Conservation (phyloP, 208 protist species). For the Trypanosoma scelopori region DNA sequence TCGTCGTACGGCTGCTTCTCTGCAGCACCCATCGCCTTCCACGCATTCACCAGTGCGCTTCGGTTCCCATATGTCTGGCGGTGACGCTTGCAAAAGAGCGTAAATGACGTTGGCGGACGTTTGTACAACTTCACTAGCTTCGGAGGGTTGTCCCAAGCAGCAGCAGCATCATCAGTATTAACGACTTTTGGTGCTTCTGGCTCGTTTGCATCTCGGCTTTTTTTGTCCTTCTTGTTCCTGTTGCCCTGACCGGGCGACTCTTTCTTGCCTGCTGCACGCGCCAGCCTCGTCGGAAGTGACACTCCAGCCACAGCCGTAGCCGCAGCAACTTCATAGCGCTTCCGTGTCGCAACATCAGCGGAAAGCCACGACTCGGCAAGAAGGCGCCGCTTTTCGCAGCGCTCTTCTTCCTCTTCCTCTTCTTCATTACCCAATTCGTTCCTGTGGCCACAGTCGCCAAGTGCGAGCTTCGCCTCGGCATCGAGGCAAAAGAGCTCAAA, state of each 20-base stretch:
- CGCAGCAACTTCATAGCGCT: constrained; percentile 13
- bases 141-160: neutral
- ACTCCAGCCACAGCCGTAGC: neutral
- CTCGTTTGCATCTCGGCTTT: neutral
- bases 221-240: neutral
- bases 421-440: neutral
- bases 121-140: neutral
- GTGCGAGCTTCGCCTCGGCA: neutral
- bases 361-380: constrained; percentile 38
- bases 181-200: neutral
- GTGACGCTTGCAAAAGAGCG: constrained; percentile 10
- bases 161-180: neutral
- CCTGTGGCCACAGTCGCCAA: too few species aligned
- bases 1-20: constrained; percentile 65
- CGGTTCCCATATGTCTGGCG: neutral
- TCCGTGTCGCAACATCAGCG: constrained; percentile 18
- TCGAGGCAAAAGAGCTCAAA: constrained; percentile 24
- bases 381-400: neutral
- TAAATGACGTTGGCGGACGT: constrained; percentile 1
- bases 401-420: neutral
- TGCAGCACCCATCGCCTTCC: constrained; percentile 39
- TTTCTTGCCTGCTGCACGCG: neutral
- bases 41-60: constrained; percentile 26
- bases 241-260: constrained; percentile 4
- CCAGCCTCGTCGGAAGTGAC: neutral